These are phyloP conservation scores for Didymella keratinophila DNA, from an alignment of 2,329 filamentous ascomycete species.

Conservation along the genomic window DNA sequence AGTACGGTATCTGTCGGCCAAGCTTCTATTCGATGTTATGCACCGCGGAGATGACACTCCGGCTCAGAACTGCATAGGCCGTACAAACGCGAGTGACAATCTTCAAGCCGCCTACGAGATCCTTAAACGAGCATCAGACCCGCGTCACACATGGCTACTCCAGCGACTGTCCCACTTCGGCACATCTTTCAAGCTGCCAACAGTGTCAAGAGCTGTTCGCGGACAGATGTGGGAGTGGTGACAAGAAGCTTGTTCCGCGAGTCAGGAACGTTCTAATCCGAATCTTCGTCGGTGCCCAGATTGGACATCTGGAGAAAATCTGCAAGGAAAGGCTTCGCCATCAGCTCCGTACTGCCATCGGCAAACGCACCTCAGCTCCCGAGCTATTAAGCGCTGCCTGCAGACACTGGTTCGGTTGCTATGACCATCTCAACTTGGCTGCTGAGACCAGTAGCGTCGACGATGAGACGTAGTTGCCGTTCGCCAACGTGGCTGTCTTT, in stretches of 20 bases:
- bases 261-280: conserved; percentile 2
- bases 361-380: background rate
- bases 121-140: background rate
- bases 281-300: background rate
- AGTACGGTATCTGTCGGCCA: background rate
- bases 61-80: conserved; percentile 2
- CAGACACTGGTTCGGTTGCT: background rate
- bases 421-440: background rate
- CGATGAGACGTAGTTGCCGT: background rate
- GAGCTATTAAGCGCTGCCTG: background rate
- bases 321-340: conserved; percentile 7
- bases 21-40: background rate
- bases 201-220: background rate
- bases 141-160: background rate
- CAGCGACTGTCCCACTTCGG: background rate
- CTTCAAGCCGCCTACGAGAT: background rate
- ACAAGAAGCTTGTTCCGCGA: conserved; percentile 5
- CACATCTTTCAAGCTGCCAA: background rate
- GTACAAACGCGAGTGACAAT: background rate
- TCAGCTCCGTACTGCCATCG: background rate
- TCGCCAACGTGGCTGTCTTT: background rate
- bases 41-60: background rate
- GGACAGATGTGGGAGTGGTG: background rate
- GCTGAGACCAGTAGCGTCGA: background rate
- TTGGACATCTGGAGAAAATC: background rate